Conservation (phyloP, 495 filamentous ascomycete species). For the Penicillium daleae region DNA sequence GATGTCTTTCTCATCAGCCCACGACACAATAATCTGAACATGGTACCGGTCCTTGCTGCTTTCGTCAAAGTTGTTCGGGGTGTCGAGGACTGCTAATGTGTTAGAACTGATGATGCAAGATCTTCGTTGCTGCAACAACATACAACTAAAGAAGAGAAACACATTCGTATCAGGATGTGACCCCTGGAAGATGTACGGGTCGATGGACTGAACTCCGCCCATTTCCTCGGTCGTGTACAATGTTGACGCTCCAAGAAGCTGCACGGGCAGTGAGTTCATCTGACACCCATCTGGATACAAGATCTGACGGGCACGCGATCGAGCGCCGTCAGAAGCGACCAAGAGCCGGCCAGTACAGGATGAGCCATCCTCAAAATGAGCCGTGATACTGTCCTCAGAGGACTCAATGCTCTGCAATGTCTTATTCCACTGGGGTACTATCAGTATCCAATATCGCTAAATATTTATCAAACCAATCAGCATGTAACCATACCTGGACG, state of each 20-base stretch:
- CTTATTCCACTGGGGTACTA: constrained; percentile 46
- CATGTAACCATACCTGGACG: constrained; percentile 37
- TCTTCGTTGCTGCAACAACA: too few relatives aligned
- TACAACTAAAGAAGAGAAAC: constrained; percentile 60
- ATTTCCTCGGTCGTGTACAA: constrained; percentile 45
- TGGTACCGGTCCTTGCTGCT: constrained; percentile 42
- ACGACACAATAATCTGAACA: constrained; percentile 58
- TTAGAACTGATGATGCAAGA: too few relatives aligned
- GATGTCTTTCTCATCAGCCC: constrained; percentile 49
- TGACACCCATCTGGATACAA: constrained; percentile 38
- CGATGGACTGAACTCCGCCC: constrained; percentile 49
- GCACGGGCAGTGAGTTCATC: constrained; percentile 51
- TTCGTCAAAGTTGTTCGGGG: constrained; percentile 47
- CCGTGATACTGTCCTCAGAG: constrained; percentile 40
- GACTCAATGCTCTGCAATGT: constrained; percentile 41
- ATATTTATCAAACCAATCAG: not conserved
- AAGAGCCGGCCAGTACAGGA: constrained; percentile 52
- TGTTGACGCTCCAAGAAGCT: constrained; percentile 51
- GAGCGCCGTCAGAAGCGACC: constrained; percentile 60
- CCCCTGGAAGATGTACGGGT: constrained; percentile 66
- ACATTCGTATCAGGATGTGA: constrained; percentile 57
- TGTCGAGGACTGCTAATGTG: constrained; percentile 44
- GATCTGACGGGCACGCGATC: constrained; percentile 46
- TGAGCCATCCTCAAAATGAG: constrained; percentile 56
- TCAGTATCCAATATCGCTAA: not conserved